Base-by-base conservation (phyloP, 2,329 filamentous ascomycete genomes). In the Ceratocystis huliohia region DNA sequence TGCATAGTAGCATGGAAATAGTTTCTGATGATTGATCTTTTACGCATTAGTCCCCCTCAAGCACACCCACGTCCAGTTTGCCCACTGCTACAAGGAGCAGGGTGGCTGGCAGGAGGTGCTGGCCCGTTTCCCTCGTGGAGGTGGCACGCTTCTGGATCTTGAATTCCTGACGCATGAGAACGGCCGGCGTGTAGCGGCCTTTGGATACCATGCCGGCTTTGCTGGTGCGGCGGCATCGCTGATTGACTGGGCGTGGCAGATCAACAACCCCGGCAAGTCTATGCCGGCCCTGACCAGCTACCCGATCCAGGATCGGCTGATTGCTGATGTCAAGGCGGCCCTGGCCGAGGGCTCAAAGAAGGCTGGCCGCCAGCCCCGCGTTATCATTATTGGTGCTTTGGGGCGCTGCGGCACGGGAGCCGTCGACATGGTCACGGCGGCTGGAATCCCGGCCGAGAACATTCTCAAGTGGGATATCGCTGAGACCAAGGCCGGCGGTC, bases 331-430 rank as follows among this genome's bases (percentile, higher is more conserved):
- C 70, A 88, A 89, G 80, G 82, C 84, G 72, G 81, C 84, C 48
- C 79, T 96, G 30, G 83, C 84, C 63, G 79, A 81, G 37, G 89
- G 86, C 66, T 81, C 83, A 72, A 75, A 76, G 33, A 85, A 88
- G 73, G 81, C 81, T 8, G 88, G 88, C 62, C 82, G 80, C 69
- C 78, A 82, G 71, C 91, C 91, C 3, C 84, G 84, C 69, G 84
- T 91, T 68, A 83, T 97, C 68, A 86, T 96, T 65, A 93, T 96
- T 70, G 93, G 93, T 69, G 90, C 84, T 1, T 80, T 88, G n/a
- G 87, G 89, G 50, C 85, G 92, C 70, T 96, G 92, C 73, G 91
- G 92, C 66, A 84, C 82, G 59, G 93, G 93, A 69, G 92, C 92
- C 22, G 86, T 93, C 46, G 88, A 96, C 71, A 89, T 88, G 75